Percentiles rank a stretch among this genome's conserved stretches.
Evolutionary conservation across 306 rosid genomes (phyloP).

Genomic region (Trifolium dubium): DNA sequence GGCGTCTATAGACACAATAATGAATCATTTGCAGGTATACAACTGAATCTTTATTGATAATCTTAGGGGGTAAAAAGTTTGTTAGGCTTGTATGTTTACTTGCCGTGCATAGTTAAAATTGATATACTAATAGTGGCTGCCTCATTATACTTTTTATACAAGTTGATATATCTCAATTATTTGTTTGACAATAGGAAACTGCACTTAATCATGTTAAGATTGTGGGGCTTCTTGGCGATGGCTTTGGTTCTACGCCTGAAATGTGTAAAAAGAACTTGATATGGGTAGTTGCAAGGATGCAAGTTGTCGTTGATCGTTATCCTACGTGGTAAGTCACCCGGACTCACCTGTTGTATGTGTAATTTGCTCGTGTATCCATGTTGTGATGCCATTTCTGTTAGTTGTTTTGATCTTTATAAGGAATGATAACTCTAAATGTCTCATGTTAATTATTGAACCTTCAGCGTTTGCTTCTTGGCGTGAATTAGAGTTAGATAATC

Average conservation of each 20-base stretch:
- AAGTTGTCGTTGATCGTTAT: conserved; percentile 93
- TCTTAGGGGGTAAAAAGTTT: conserved; percentile 1
- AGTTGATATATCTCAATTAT: conserved; percentile 20
- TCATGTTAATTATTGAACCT: background rate
- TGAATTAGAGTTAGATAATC: conserved; percentile 33
- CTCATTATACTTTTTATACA: conserved; percentile 15
- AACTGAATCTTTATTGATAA: background rate
- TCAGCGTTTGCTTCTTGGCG: background rate
- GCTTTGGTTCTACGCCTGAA: conserved; percentile 97
- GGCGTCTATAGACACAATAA: conserved; percentile 91
- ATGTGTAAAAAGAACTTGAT: conserved; percentile 93
- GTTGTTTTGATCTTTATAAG: conserved; percentile 27
- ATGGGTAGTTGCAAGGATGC: conserved; percentile 98
- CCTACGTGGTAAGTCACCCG: conserved; percentile 82
- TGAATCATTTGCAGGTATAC: conserved; percentile 97
- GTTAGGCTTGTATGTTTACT: conserved; percentile 22
- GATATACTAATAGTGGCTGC: conserved; percentile 9
- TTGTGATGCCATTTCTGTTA: conserved; percentile 20
- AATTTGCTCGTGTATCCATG: background rate
- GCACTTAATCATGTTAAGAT: conserved; percentile 95
- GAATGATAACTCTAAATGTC: conserved; percentile 17
- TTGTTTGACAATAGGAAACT: conserved; percentile 74
- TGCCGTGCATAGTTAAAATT: conserved; percentile 7
- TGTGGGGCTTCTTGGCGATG: conserved; percentile 94
- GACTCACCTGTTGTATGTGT: background rate